Base-by-base conservation (phyloP, 1,284 basidiomycete species). In the Peniophora sp. region DNA sequence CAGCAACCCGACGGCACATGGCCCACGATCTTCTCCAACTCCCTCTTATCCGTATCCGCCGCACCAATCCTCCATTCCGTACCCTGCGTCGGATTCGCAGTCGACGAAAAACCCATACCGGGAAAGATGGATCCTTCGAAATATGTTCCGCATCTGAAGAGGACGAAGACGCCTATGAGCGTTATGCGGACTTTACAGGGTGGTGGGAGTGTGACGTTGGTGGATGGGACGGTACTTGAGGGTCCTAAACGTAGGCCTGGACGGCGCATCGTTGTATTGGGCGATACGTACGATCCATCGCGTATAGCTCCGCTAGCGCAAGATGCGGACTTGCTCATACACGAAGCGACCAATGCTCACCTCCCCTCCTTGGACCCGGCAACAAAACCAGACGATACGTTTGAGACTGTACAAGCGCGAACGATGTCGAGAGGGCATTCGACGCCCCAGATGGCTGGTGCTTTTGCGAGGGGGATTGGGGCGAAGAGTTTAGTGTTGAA, bases 261-360 rank as follows among this genome's bases (percentile, higher is more conserved):
- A 3, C 75, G 89, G 45, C 89, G 89, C 63, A 59, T 94, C 19
- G 83, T 80, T 34, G 79, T 94, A 50, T 70, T 93, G 32, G 91
- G 91, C 1, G 91, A 94, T 61, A 92, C 90, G 3, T 83, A 77
- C 59, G 81, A 93, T 63, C 85, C 90, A 10, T 83, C 81, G 16
- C 72, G 77, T 8, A 82, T 87, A 49, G 69, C 66, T 23, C 63
- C 69, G 8, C 63, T 91, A 9, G 82, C 84, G 27, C 63, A 65
- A 58, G 78, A 77, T 50, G 77, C 83, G 17, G 83, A 89, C 57
- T 55, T 92, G 39, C 70, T 85, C 47, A 76, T 86, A 20, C 94
- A 97, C 62, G 93, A 97, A 69, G 89, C 91, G 35, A 97, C 94
- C 8, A 97, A 96, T 63, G 89, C 91, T 1, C 82, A 89, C 65